Percentiles rank a stretch among this genome's conserved stretches.
Evolutionary conservation across 805 yeast genomes (phyloP).

Genomic region (Saccharomycopsis olivae): DNA sequence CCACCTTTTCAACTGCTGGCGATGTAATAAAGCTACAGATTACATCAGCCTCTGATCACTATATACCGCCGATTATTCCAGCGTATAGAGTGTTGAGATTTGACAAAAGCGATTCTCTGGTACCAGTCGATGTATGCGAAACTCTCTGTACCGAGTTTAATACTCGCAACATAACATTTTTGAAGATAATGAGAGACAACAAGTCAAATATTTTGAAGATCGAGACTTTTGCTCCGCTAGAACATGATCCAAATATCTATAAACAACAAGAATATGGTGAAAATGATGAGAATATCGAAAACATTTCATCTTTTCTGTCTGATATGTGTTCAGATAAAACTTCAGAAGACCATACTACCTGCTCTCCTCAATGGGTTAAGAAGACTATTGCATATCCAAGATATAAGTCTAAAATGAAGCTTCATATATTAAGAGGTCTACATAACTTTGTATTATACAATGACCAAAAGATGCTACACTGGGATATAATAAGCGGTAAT

Average conservation of each 20-base stretch:
- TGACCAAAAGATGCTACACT: conserved; percentile 23
- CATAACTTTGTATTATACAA: conserved; percentile 21
- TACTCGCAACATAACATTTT: conserved; percentile 21
- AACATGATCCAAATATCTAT: conserved; percentile 14
- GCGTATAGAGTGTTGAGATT: not conserved
- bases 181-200: conserved; percentile 25
- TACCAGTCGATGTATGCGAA: conserved; percentile 6
- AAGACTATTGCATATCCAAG: conserved; percentile 28
- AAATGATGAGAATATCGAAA: not conserved
- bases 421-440: conserved; percentile 23
- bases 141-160: conserved; percentile 6
- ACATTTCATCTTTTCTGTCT: not conserved
- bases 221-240: conserved; percentile 22
- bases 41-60: not conserved
- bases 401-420: conserved; percentile 30
- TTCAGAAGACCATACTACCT: too few species aligned
- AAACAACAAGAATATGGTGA: conserved; percentile 1
- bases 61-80: not conserved
- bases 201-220: conserved; percentile 25
- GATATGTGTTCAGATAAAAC: too few species aligned
- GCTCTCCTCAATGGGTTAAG: conserved; percentile 28
- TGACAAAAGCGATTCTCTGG: not conserved
- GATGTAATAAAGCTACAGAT: not conserved
- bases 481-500: conserved; percentile 24
- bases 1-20: not conserved